Percentiles rank a stretch among this genome's conserved stretches.
These are phyloP conservation scores for Citrullus amarus DNA, from an alignment of 306 rosid genomes.

Conservation along the genomic window DNA sequence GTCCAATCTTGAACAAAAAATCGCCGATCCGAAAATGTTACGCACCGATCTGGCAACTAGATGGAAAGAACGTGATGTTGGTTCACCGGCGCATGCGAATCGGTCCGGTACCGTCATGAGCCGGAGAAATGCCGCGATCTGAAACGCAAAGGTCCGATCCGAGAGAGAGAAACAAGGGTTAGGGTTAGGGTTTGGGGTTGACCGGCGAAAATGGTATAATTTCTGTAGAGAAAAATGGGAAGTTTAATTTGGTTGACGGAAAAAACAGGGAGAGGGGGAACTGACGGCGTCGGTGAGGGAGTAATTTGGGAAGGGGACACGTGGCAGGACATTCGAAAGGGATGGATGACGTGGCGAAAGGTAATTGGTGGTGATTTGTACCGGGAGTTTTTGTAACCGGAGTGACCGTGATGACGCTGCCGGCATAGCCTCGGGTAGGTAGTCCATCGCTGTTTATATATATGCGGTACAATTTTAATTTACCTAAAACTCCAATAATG, in stretches of 20 bases:
- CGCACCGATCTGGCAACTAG: constrained; percentile 5
- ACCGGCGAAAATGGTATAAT: constrained; percentile 33
- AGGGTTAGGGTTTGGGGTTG: constrained; percentile 29
- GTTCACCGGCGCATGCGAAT: constrained; percentile 11
- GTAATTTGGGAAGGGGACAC: constrained; percentile 21
- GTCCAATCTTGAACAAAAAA: not conserved
- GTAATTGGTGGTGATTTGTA: constrained; percentile 9
- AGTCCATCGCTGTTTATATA: constrained; percentile 13
- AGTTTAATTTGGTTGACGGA: constrained; percentile 40
- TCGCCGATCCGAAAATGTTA: constrained; percentile 25
- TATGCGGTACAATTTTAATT: constrained; percentile 10
- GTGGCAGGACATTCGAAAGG: constrained; percentile 10
- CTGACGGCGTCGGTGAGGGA: constrained; percentile 47
- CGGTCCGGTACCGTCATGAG: not conserved
- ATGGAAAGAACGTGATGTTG: not conserved
- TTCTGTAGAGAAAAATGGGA: not conserved
- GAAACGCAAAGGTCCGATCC: not conserved
- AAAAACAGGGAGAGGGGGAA: constrained; percentile 22
- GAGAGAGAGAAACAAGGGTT: constrained; percentile 7
- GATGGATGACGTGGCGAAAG: constrained; percentile 14
- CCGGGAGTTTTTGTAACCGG: constrained; percentile 34
- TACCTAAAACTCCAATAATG: constrained; percentile 33
- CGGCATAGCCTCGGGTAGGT: constrained; percentile 42
- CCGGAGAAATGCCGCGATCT: constrained; percentile 15
- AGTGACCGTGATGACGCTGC: constrained; percentile 19